Evolutionary conservation across 306 rosid species (phyloP).

Genomic region (Vigna trinervia): DNA sequence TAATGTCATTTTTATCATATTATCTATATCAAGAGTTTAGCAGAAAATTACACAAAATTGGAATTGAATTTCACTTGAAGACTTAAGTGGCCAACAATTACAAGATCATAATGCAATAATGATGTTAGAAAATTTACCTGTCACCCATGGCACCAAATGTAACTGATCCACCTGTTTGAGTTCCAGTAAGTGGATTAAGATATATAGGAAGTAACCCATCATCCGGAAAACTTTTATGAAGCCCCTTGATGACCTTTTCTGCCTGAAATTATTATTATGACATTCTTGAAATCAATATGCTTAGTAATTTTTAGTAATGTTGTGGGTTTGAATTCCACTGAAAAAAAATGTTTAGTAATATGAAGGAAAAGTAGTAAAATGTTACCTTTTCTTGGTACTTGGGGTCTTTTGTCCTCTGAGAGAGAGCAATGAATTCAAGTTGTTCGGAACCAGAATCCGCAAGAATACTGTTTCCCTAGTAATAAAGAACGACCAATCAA

Average conservation of each 20-base stretch:
- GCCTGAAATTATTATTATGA: conserved; percentile 47
- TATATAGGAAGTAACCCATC: conserved; percentile 93
- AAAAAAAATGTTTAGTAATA: too few relatives aligned
- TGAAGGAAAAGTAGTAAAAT: conserved; percentile 3
- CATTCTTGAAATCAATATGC: conserved; percentile 5
- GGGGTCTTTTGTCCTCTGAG: conserved; percentile 89
- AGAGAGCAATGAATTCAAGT: conserved; percentile 94
- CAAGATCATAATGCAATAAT: conserved; percentile 11
- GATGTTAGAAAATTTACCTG: conserved; percentile 59
- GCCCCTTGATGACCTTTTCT: conserved; percentile 73
- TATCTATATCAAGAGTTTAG: conserved; percentile 5
- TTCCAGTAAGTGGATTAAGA: conserved; percentile 73
- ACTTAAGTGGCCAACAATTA: conserved; percentile 1
- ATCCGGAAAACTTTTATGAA: conserved; percentile 68
- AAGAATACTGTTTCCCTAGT: conserved; percentile 85
- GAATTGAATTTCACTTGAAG: conserved; percentile 32
- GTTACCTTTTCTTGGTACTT: conserved; percentile 84
- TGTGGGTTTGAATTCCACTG: too few relatives aligned
- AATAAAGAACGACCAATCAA: conserved; percentile 43
- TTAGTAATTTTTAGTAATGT: not conserved
- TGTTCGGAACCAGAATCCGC: conserved; percentile 99
- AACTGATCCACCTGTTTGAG: conserved; percentile 57
- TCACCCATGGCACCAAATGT: conserved; percentile 99
- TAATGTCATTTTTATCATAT: conserved; percentile 10
- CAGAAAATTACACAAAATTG: conserved; percentile 15